Percentiles rank a stretch among this genome's conserved stretches.
These are phyloP conservation scores for Bryoglossum gracile DNA, from an alignment of 495 filamentous ascomycete genomes.

Conservation along the genomic window DNA sequence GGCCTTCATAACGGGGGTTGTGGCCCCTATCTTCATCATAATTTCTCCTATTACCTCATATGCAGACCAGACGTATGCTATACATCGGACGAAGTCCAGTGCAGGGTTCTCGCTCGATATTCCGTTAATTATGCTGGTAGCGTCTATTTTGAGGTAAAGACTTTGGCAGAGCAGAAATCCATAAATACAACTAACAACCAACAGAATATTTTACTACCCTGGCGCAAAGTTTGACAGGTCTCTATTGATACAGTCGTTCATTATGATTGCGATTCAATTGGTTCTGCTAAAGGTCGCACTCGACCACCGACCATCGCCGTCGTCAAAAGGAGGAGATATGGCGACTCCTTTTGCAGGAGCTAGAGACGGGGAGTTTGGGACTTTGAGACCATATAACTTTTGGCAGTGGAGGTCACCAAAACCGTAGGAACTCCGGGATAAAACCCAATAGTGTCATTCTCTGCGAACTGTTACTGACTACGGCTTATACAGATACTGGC, in stretches of 20 bases:
- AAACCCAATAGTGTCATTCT: not conserved
- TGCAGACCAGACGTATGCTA: slow-evolving; percentile 84
- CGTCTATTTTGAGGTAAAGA: slow-evolving; percentile 79
- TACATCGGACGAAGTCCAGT: slow-evolving; percentile 72
- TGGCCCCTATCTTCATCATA: slow-evolving; percentile 58
- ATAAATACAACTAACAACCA: too few species aligned
- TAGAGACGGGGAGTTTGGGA: slow-evolving; percentile 44
- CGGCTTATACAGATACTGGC: slow-evolving; percentile 65
- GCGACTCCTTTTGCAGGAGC: slow-evolving; percentile 47
- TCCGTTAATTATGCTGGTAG: slow-evolving; percentile 93
- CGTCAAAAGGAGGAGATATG: slow-evolving; percentile 47
- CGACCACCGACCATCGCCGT: slow-evolving; percentile 67
- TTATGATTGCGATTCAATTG: slow-evolving; percentile 80
- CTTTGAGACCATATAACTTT: slow-evolving; percentile 72
- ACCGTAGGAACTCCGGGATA: slow-evolving; percentile 48
- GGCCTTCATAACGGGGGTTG: slow-evolving; percentile 34
- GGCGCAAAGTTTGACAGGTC: slow-evolving; percentile 75
- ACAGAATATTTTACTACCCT: slow-evolving; percentile 89
- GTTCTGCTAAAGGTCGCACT: slow-evolving; percentile 84
- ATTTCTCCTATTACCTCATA: slow-evolving; percentile 82
- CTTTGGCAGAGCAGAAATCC: slow-evolving; percentile 1
- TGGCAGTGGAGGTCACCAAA: slow-evolving; percentile 86
- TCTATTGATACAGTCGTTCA: slow-evolving; percentile 74
- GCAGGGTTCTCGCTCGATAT: slow-evolving; percentile 86
- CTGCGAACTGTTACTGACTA: slow-evolving; percentile 3